Base-by-base conservation (phyloP, 805 yeast species). In the Kodamaea sagamina region DNA sequence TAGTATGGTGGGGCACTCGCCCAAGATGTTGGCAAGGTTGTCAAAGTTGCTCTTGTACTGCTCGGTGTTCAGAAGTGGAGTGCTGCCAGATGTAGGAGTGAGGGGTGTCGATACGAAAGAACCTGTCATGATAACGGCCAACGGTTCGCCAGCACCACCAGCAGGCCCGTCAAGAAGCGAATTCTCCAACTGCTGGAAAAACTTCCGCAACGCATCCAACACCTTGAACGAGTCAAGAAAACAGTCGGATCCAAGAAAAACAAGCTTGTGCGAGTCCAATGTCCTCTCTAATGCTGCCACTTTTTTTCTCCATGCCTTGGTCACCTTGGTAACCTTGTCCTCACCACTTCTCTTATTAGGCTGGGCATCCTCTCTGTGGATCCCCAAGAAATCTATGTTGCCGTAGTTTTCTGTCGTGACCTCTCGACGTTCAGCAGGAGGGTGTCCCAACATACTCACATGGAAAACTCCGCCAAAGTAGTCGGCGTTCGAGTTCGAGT, bases 361-460 rank as follows among this genome's bases (percentile, higher is more conserved):
- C 19, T 25, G 41, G 12, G 48, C 44, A 13, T 55, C 47, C 34
- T 67, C 70, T 43, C 53, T 55, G 46, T 69, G 68, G 28, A 69
- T 61, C 4, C 74, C 75, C 57, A 70, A 63, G 51, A 89, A 83
- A 61, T 93, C 98, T 17, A 87, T 53, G 51, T 84, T 77, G 1
- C 96, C 98, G 47, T 81, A 81, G 1, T 84, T 82, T 18, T 85
- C 90, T 43, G 81, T 56, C 1, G 95, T 74, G 0, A 57, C 62
- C 6, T 75, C 81, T 46, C 97, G 72, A 49, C 77, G 71, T 59
- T 93, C 99, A 3, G 89, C 84, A 0, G 93, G 89, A 2, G 99
- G 98, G 47, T 89, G 96, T 3, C 86, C 84, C 39, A 93, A 73
- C 4, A 84, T 76, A 21, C 85, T 75, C 1, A 85, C 95, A 50